Conservation (phyloP, 2,329 filamentous ascomycete species). For the Cercospora sojina region DNA sequence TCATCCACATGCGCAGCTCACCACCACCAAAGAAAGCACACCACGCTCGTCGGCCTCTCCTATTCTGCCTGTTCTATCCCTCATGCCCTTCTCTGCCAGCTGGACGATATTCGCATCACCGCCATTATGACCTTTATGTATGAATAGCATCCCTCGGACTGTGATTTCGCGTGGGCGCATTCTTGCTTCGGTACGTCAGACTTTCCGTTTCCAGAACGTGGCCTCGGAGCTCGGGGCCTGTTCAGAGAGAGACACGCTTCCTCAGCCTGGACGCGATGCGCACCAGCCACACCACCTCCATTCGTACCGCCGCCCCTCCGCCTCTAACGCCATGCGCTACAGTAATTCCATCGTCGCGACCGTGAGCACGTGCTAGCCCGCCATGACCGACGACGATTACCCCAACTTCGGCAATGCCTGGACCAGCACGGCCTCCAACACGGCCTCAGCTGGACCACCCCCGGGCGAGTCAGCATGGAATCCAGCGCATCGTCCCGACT, state of each 20-base stretch:
- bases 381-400: conserved; percentile 36
- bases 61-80: neutral
- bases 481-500: conserved; percentile 50
- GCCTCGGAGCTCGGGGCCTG: neutral
- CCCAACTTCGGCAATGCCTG: conserved; percentile 45
- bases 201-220: neutral
- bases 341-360: neutral
- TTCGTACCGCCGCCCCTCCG: neutral
- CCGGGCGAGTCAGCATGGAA: conserved; percentile 48
- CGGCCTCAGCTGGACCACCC: conserved; percentile 4
- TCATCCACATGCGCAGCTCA: conserved; percentile 5
- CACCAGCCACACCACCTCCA: neutral
- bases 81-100: neutral
- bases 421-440: conserved; percentile 12
- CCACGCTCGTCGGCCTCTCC: neutral
- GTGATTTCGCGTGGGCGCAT: conserved; percentile 2
- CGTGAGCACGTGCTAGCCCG: conserved; percentile 1
- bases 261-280: neutral
- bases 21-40: neutral
- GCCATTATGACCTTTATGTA: neutral
- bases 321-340: conserved; percentile 2
- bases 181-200: conserved; percentile 15
- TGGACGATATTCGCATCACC: neutral
- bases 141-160: neutral
- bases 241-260: neutral